Evolutionary conservation across 2,329 filamentous ascomycete genomes (phyloP).

Genomic region (Fonsecaea multimorphosa): DNA sequence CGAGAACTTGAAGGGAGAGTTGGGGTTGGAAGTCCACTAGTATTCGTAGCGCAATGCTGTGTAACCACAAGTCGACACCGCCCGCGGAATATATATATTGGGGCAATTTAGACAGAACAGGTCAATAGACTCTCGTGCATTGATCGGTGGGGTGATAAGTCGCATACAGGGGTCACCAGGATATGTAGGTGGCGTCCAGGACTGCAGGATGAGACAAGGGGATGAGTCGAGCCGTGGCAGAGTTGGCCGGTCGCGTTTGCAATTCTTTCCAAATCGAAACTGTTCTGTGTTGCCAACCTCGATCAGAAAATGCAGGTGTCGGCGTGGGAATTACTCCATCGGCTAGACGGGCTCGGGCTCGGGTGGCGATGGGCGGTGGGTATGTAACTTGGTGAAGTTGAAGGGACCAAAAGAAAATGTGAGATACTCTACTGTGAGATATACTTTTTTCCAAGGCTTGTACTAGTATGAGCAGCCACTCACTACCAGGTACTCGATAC

Average conservation of each 20-base stretch:
- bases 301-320: conserved; percentile 25
- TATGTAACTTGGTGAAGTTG: background rate
- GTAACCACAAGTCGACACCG: conserved; percentile 22
- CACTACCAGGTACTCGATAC: no score
- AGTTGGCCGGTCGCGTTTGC: conserved; percentile 8
- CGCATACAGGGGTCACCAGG: conserved; percentile 2
- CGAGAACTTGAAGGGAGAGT: conserved; percentile 14
- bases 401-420: background rate
- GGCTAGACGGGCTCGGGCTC: background rate
- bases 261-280: conserved; percentile 16
- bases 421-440: background rate
- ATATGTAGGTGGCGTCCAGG: conserved; percentile 12
- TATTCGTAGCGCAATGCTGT: conserved; percentile 19
- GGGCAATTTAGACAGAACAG: conserved; percentile 11
- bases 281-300: conserved; percentile 29
- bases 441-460: no score
- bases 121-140: conserved; percentile 4
- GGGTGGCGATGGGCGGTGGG: background rate
- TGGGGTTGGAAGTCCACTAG: conserved; percentile 11
- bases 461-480: no score
- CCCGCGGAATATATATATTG: background rate
- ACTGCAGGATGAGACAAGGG: conserved; percentile 16
- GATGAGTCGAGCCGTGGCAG: conserved; percentile 14
- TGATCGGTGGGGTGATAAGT: conserved; percentile 18
- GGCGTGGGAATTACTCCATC: conserved; percentile 11